These are phyloP conservation scores for Dianthus caryophyllus DNA, from an alignment of 148 eudicot species.

Conservation along the genomic window DNA sequence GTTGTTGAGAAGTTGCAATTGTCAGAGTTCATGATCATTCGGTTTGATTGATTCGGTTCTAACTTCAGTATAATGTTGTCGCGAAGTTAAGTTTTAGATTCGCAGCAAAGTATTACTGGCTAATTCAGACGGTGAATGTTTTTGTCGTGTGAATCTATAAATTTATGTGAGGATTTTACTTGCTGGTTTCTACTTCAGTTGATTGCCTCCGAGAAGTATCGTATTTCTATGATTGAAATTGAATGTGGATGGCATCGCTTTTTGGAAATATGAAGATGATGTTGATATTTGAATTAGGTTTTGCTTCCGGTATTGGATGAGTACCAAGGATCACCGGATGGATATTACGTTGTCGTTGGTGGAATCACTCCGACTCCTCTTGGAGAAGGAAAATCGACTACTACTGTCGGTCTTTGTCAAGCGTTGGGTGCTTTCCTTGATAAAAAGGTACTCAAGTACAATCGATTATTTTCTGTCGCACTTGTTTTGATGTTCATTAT, in stretches of 20 bases:
- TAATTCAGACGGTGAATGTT: too few species aligned
- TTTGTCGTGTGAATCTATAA: too few species aligned
- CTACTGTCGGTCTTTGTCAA: slow-evolving; percentile 97
- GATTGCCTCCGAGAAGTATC: background rate
- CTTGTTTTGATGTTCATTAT: too few species aligned
- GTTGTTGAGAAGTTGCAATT: too few species aligned
- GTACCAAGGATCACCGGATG: slow-evolving; percentile 56
- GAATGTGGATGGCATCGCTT: background rate
- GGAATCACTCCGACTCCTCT: slow-evolving; percentile 98
- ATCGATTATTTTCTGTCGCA: too few species aligned
- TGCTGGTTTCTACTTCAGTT: slow-evolving; percentile 2
- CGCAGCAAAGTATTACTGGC: too few species aligned
- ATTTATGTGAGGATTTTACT: background rate
- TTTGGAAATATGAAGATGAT: background rate
- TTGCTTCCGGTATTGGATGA: slow-evolving; percentile 78
- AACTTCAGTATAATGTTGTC: too few species aligned
- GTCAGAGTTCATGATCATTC: too few species aligned
- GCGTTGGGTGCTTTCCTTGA: slow-evolving; percentile 95
- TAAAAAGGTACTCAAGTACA: slow-evolving; percentile 55
- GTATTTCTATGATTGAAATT: background rate
- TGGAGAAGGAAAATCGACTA: slow-evolving; percentile 98
- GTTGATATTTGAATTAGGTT: slow-evolving; percentile 40
- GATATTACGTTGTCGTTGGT: slow-evolving; percentile 96
- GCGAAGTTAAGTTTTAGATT: too few species aligned
- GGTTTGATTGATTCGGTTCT: too few species aligned